Evolutionary conservation across 2,329 filamentous ascomycete species (phyloP), one percentile per base, ranked within the genome.

Genomic region (Plectosphaerella cucumerina): DNA sequence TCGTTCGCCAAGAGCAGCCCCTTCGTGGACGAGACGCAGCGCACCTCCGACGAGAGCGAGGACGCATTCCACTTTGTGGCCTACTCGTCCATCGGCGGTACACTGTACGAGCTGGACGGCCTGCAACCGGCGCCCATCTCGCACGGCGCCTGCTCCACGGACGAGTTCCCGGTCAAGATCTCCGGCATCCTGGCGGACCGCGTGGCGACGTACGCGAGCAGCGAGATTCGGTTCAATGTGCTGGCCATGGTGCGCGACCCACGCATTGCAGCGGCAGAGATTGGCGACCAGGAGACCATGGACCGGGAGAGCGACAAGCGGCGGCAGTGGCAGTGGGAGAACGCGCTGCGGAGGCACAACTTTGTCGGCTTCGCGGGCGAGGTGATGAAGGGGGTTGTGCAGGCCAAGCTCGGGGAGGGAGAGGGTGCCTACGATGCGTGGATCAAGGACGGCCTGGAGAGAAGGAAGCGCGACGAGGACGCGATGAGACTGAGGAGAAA

Each of bases 11-110:
- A 87, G 55, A 88, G 87, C 54, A 95, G 87, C 53, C 94, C 94
- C 3, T 99, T 99, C 65, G 85, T 89, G 49, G 91, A 96, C 68
- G 94, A 99, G 78, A 95, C 90, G 55, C 82, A 87, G 59, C 81
- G 86, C 11, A 75, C 83, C 11, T 81, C 81, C 14, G 81, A 80
- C 49, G 82, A 84, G 55, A 78, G 89, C 50, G 91, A 96, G 62
- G 94, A 97, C 64, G 89, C 93, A 23, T 99, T 95, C 73, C 94
- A 99, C 74, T 99, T 99, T 70, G 91, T 99, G 62, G 94, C 92
- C 31, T 99, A 99, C 72, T 92, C 90, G 9, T 81, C 86, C 49
- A 79, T 96, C 59, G 82, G 87, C 64, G 87, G 86, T 58, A 84
- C 75, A 5, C 79, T 99, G 50, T 99, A 97, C 76, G 94, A 99